A percentile compares a stretch with the other conserved stretches of the same genome.
phyloP scores from a whole-genome alignment of 169 alveolate species.

The Pseudocohnilembus persalinus region DNA sequence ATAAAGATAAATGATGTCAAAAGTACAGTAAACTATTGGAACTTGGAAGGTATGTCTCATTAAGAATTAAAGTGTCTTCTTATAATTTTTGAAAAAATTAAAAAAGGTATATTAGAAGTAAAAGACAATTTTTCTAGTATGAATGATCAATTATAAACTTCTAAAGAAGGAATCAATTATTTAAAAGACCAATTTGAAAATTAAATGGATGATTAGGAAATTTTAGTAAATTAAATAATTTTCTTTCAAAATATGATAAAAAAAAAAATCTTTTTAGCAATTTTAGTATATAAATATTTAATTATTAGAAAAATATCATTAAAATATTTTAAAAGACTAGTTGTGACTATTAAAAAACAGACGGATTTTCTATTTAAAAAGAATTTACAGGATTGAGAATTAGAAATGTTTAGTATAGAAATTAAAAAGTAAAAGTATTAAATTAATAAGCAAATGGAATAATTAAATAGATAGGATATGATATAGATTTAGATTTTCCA shows the following conservation, averaged over 20 bases:
- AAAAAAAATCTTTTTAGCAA: no score
- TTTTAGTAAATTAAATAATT: no score
- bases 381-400: slow-evolving; percentile 10
- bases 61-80: slow-evolving; percentile 22
- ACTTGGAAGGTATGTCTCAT: not conserved
- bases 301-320: no score
- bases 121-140: no score
- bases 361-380: slow-evolving; percentile 12
- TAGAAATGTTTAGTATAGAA: slow-evolving; percentile 27
- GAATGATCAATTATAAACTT: no score
- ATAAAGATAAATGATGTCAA: slow-evolving; percentile 13
- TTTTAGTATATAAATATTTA: no score
- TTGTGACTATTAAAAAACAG: slow-evolving; percentile 16
- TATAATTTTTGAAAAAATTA: slow-evolving; percentile 21
- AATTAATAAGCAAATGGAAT: slow-evolving; percentile 22
- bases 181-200: no score
- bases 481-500: slow-evolving; percentile 27
- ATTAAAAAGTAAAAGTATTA: slow-evolving; percentile 9
- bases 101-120: not conserved
- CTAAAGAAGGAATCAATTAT: no score
- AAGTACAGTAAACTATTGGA: slow-evolving; percentile 20
- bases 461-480: slow-evolving; percentile 20
- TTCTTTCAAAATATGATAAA: no score
- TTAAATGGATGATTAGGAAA: no score
- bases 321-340: not conserved